Percentiles rank a stretch among this genome's conserved stretches.
Conservation (phyloP, 2,329 filamentous ascomycete genomes). For the Sclerotiophoma versabilis region DNA sequence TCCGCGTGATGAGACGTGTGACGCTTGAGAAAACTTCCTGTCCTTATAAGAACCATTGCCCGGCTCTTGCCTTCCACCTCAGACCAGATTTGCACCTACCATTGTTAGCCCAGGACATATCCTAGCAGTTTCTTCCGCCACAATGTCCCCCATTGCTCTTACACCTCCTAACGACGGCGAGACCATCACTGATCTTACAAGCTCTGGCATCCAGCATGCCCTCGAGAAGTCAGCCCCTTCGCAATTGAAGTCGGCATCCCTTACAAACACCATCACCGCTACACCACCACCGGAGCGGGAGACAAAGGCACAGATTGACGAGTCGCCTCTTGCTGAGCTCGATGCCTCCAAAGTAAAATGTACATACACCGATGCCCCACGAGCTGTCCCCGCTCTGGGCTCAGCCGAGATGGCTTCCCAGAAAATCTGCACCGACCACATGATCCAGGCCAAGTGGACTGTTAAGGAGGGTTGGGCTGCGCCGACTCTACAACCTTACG, state of each 20-base stretch:
- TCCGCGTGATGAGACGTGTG: constrained; percentile 38
- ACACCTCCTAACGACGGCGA: constrained; percentile 39
- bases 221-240: constrained; percentile 42
- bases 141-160: constrained; percentile 44
- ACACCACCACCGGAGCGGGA: constrained; percentile 31
- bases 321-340: constrained; percentile 46
- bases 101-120: constrained; percentile 5
- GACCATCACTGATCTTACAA: constrained; percentile 40
- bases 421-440: constrained; percentile 78
- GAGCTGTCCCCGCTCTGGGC: constrained; percentile 51
- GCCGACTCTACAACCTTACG: constrained; percentile 78
- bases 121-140: too few relatives aligned
- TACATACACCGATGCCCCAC: constrained; percentile 51
- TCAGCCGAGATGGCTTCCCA: constrained; percentile 50
- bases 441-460: constrained; percentile 78
- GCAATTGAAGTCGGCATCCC: constrained; percentile 34
- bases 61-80: constrained; percentile 1
- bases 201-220: constrained; percentile 40
- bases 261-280: constrained; percentile 34
- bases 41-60: constrained; percentile 27
- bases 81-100: neutral
- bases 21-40: constrained; percentile 31
- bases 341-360: constrained; percentile 54
- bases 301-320: constrained; percentile 19
- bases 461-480: constrained; percentile 71